These are phyloP conservation scores for Mycotypha africana DNA, from an alignment of 371 early-diverging fungal genomes.

Conservation along the genomic window DNA sequence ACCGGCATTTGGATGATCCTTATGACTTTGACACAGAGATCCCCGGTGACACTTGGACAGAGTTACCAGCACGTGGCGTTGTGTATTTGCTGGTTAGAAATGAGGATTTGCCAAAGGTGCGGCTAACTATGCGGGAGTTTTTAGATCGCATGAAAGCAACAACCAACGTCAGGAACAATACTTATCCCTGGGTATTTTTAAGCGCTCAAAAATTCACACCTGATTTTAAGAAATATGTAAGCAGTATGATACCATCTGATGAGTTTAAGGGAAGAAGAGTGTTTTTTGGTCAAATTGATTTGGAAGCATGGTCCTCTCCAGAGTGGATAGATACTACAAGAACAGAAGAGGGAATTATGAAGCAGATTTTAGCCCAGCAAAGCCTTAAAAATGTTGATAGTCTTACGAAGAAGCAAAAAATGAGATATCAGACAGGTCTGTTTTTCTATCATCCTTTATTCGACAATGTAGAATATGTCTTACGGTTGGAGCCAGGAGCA, in stretches of 20 bases:
- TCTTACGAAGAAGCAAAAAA: slow-evolving; percentile 14
- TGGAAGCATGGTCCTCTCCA: slow-evolving; percentile 41
- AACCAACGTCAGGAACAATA: too few species aligned
- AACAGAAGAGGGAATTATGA: slow-evolving; percentile 19
- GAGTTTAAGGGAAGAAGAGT: too few species aligned
- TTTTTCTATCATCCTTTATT: slow-evolving; percentile 80
- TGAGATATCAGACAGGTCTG: slow-evolving; percentile 76
- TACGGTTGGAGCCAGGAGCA: slow-evolving; percentile 94
- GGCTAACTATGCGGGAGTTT: too few species aligned
- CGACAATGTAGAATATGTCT: slow-evolving; percentile 80
- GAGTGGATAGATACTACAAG: slow-evolving; percentile 37
- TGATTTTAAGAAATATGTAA: slow-evolving; percentile 29
- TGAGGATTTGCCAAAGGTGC: too few species aligned
- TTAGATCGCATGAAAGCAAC: too few species aligned
- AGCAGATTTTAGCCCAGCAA: not conserved
- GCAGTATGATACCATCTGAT: too few species aligned
- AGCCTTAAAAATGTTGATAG: slow-evolving; percentile 14
- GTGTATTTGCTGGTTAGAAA: too few species aligned
- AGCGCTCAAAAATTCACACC: slow-evolving; percentile 30
- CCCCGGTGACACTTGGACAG: too few species aligned
- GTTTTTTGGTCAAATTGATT: slow-evolving; percentile 45
- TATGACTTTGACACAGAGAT: too few species aligned
- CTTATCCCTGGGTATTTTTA: slow-evolving; percentile 50
- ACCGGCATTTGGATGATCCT: too few species aligned
- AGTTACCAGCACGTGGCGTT: too few species aligned